A percentile compares a stretch with the other conserved stretches of the same genome.
Evolutionary conservation across 805 yeast genomes (phyloP).

Genomic region (Hanseniaspora jakobsenii): DNA sequence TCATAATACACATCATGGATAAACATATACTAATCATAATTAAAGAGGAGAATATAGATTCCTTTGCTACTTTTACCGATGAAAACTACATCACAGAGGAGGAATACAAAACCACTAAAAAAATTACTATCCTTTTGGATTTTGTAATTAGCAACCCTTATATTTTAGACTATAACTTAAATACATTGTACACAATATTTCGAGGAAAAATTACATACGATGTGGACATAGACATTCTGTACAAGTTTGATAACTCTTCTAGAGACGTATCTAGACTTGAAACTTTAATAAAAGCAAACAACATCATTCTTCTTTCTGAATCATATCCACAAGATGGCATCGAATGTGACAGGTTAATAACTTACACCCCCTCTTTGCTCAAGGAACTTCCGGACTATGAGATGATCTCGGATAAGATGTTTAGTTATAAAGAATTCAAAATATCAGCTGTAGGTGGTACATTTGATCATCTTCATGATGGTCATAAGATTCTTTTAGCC

Average conservation of each 20-base stretch:
- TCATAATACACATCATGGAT: too few relatives aligned
- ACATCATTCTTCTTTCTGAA: too few relatives aligned
- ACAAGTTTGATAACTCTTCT: not conserved
- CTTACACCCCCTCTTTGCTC: too few relatives aligned
- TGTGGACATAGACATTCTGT: slow-evolving; percentile 6
- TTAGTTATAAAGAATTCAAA: slow-evolving; percentile 23
- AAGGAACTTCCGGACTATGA: not conserved
- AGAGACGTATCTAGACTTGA: not conserved
- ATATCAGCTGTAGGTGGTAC: slow-evolving; percentile 83
- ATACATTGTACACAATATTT: not conserved
- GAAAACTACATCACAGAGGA: not conserved
- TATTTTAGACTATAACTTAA: slow-evolving; percentile 11
- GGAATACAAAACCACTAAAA: not conserved
- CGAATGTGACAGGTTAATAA: too few relatives aligned
- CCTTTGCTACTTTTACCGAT: not conserved
- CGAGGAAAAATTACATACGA: slow-evolving; percentile 3
- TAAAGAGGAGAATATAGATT: not conserved
- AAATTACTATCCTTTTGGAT: slow-evolving; percentile 3
- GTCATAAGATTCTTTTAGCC: slow-evolving; percentile 76
- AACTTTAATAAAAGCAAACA: too few relatives aligned
- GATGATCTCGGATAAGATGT: slow-evolving; percentile 1
- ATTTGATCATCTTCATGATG: slow-evolving; percentile 91
- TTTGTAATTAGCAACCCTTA: slow-evolving; percentile 1
- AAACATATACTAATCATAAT: too few relatives aligned
- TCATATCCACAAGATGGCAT: too few relatives aligned